Conservation (phyloP, 768 basidiomycete genomes). For the Podaxis carcinomalis region DNA sequence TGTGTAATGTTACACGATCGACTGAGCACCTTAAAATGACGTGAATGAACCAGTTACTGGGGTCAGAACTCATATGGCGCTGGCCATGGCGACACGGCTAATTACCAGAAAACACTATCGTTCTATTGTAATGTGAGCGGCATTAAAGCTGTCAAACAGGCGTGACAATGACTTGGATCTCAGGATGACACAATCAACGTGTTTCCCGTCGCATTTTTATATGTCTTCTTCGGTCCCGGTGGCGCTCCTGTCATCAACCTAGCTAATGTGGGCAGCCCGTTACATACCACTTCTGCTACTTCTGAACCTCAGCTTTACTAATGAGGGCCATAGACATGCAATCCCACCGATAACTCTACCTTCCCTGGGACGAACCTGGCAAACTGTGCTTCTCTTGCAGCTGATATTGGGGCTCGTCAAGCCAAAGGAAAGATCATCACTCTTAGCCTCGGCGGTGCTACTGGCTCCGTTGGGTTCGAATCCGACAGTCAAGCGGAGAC, state of each 20-base stretch:
- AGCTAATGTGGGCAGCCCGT: slow-evolving; percentile 46
- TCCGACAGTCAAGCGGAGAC: slow-evolving; percentile 51
- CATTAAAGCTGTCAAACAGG: neutral
- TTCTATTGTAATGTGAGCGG: slow-evolving; percentile 57
- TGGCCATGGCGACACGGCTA: slow-evolving; percentile 40
- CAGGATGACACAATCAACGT: slow-evolving; percentile 67
- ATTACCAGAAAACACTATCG: slow-evolving; percentile 57
- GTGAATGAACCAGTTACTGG: slow-evolving; percentile 48
- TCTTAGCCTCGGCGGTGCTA: slow-evolving; percentile 56
- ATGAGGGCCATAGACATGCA: slow-evolving; percentile 49
- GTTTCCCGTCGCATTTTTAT: slow-evolving; percentile 66
- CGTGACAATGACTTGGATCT: neutral
- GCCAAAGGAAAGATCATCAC: slow-evolving; percentile 58
- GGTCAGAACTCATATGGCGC: slow-evolving; percentile 77
- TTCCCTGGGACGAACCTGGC: slow-evolving; percentile 62
- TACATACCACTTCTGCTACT: neutral
- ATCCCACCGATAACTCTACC: slow-evolving; percentile 45
- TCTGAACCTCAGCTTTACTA: neutral
- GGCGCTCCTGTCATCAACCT: slow-evolving; percentile 62
- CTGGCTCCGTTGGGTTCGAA: slow-evolving; percentile 56
- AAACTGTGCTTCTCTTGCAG: slow-evolving; percentile 55
- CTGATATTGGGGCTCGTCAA: slow-evolving; percentile 64
- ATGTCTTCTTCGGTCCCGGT: slow-evolving; percentile 61
- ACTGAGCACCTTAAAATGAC: neutral
- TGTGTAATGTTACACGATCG: slow-evolving; percentile 13